Base-by-base conservation (phyloP, 176 grass and related monocot species). In the Thalia dealbata region DNA sequence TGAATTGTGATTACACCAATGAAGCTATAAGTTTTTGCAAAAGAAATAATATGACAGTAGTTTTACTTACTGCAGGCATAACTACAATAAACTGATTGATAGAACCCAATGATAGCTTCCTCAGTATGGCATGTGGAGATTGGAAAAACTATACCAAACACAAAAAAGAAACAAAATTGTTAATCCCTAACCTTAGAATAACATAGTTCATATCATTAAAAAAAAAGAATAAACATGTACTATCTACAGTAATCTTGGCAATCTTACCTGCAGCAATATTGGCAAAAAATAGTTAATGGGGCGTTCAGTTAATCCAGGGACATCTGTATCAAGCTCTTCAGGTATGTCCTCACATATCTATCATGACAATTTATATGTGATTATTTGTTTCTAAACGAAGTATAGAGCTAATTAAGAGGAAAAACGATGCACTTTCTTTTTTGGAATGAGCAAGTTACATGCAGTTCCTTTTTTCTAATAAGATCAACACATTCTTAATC, bases 341-440 rank as follows among this genome's bases (percentile, higher is more conserved):
- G 93, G 93, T n/a, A 97, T 83, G 75, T 97, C 93, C 80, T 97
- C 93, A 75, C 93, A 97, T 50, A 97, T 97, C 93, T 97, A 82
- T 22, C 42, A 69, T 64, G 28, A 64, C 50, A 74, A 73, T 64
- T 70, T 63, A 60, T 5, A 72, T 75, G 43, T 45, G 44, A 77
- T 23, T 71, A 12, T 67, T 35, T 29, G 35, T 56, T 56, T 56
- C 7, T 35, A n/a, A 6, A 22, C 3, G 11, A 51, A 52, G 44
- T 50, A 13, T 71, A 71, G 8, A 51, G 27, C n/a, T 52, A 13
- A 4, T 13, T 51, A 51, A 6, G 7, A 50, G 44, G 45, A 3
- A 71, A 71, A 71, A 71, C 11, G 64, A 41, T 67, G 26, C 43
- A 52, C 15, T 35, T 38, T 65, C 10, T 61, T 7, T 9, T 26